Base-by-base conservation (phyloP, 2,329 filamentous ascomycete species). In the Fusarium torulosum region DNA sequence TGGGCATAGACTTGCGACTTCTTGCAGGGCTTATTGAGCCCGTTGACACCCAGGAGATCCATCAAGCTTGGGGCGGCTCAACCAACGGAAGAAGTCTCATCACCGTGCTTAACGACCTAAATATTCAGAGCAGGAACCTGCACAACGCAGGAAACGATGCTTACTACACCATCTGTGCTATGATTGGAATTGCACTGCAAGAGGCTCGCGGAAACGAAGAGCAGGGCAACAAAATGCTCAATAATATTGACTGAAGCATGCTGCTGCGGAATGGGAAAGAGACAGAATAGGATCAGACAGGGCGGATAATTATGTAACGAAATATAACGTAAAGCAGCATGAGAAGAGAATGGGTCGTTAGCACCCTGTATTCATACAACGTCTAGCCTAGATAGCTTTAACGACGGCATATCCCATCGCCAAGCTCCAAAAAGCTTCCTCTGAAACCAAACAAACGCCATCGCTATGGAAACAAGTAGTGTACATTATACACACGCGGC, bases 141-240 rank as follows among this genome's bases (percentile, higher is more conserved):
- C 94, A 97, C 78, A 97, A 97, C 74, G 94, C 90, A 0, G 89
- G 94, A 3, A 97, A 97, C 68, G 94, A 97, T 75, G 93, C 94
- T 0, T 85, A 89, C 2, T 96, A 91, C 75, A 95, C 93, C 0
- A 79, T 97, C 65, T 88, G 90, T 63, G 90, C 88, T 9, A 86
- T 96, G 83, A 76, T 97, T 8, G 86, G 74, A 1, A 63, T 80
- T 19, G 77, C 75, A 2, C 37, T 78, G 20, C 72, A 74, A 54
- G 59, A 71, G 15, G 37, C 56, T 10, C 60, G 69, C 31, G 68
- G 73, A 53, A 56, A 70, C 31, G 67, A 72, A 38, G 63, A 63
- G 20, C 59, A 65, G 55, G 61, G 41, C 53, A 65, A 53, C 25
- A 25, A 35, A 46, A 59, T 41, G 35, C 42, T 51, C 23, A 59